Evolutionary conservation across 192 early-diverging fungal species (phyloP), one percentile per base, ranked within the genome.

Genomic region (Phycomyces nitens): DNA sequence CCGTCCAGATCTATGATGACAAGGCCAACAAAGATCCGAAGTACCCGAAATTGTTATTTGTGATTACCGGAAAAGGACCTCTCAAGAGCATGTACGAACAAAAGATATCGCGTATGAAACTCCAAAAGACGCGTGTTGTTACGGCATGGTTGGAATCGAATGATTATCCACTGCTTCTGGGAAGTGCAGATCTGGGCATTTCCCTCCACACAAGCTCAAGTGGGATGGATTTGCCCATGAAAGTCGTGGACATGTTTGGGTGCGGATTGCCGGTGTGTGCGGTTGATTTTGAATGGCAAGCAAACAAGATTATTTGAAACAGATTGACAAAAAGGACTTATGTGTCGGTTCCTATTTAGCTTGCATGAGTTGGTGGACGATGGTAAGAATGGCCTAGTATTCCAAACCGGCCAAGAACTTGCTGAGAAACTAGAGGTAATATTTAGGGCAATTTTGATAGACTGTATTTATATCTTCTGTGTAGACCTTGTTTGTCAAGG

Each of bases 181-280:
- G 88, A 77, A 82, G 86, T 24, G 94, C 95, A 2, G 95, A 97
- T 79, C 77, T 99, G 53, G 96, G 96, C 39, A 77, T 99, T 14
- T 94, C 86, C 47, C 80, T 99, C 59, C 96, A 99, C 78, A 92
- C 86, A 22, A 94, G 91, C n/a, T 93, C 95, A 7, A 92, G 89
- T 34, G 96, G 96, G 4, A 81, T 99, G 54, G 96, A 99, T 70
- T 72, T 99, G 66, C 96, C 96, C 7, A 99, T 99, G 96, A 99
- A 99, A 77, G 84, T 97, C 6, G 93, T 97, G 8, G 96, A 99
- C 68, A 95, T 99, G 94, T 95, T 97, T 85, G 96, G 95, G 16
- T 96, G 92, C 73, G 93, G 91, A 4, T 68, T 94, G 14, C 94
- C 96, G 5, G 95, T 94, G 39, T 92, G 89, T 72, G 92, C 95